Conservation (phyloP, 192 early-diverging fungal genomes). For the Entomortierella chlamydospora region DNA sequence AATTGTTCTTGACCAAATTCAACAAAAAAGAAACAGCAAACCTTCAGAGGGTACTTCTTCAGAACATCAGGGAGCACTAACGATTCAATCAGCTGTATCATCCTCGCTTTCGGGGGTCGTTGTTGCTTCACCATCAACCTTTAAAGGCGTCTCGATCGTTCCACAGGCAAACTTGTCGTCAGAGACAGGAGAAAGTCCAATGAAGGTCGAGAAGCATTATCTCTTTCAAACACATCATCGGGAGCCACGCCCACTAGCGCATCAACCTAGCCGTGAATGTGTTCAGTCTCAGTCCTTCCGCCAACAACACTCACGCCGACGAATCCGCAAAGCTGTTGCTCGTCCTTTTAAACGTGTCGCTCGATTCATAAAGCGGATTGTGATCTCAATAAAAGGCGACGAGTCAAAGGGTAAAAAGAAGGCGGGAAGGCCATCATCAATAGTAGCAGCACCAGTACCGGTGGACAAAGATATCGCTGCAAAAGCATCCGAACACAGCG, state of each 20-base stretch:
- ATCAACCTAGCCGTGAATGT: background rate
- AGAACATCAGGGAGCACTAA: background rate
- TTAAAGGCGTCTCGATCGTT: slow-evolving; percentile 8
- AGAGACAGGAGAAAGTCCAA: background rate
- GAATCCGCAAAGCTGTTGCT: background rate
- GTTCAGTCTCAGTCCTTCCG: background rate
- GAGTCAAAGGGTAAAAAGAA: background rate
- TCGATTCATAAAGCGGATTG: slow-evolving; percentile 7
- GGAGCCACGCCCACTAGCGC: background rate
- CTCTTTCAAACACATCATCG: slow-evolving; percentile 47
- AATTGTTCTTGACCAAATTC: slow-evolving; percentile 14
- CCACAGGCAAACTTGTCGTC: background rate
- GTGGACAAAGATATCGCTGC: no score
- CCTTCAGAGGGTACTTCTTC: background rate
- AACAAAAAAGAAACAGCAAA: slow-evolving; percentile 9
- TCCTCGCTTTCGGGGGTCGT: background rate
- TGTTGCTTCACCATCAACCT: slow-evolving; percentile 3
- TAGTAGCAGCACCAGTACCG: background rate
- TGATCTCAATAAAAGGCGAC: background rate
- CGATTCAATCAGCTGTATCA: background rate
- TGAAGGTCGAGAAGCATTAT: slow-evolving; percentile 25
- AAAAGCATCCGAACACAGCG: no score
- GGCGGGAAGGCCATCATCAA: background rate
- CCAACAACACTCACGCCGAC: background rate
- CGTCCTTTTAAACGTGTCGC: slow-evolving; percentile 3